phyloP scores from a whole-genome alignment of 306 rosid genomes.

The Carpinus fangiana region DNA sequence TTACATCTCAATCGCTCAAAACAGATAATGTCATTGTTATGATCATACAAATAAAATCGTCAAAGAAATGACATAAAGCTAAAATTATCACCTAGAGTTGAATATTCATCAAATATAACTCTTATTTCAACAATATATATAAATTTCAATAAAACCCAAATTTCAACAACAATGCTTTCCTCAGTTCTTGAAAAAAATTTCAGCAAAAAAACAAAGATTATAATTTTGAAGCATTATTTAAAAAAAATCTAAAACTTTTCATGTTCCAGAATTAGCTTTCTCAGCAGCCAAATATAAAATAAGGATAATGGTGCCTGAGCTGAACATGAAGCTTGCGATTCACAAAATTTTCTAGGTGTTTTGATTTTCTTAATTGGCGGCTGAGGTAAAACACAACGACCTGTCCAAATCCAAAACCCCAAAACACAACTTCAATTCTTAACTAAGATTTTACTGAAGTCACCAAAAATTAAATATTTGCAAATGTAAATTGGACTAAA shows the following conservation, averaged over 20 bases:
- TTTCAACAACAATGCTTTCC: background rate
- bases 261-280: background rate
- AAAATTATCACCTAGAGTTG: background rate
- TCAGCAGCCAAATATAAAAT: background rate
- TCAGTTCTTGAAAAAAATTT: background rate
- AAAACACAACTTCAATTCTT: background rate
- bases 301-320: background rate
- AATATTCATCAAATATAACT: background rate
- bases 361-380: background rate
- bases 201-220: background rate
- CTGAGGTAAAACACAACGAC: conserved; percentile 4
- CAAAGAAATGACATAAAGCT: background rate
- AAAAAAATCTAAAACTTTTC: background rate
- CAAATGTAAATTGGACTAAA: background rate
- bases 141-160: background rate
- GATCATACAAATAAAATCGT: background rate
- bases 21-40: background rate
- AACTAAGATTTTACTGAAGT: background rate
- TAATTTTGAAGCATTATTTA: background rate
- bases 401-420: background rate
- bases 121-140: background rate
- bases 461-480: background rate
- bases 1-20: background rate
- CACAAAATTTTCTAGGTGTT: no score
- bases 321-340: no score